Evolutionary conservation across 2,329 filamentous ascomycete species (phyloP), one percentile per base, ranked within the genome.

Genomic region (Stylonectria norvegica): DNA sequence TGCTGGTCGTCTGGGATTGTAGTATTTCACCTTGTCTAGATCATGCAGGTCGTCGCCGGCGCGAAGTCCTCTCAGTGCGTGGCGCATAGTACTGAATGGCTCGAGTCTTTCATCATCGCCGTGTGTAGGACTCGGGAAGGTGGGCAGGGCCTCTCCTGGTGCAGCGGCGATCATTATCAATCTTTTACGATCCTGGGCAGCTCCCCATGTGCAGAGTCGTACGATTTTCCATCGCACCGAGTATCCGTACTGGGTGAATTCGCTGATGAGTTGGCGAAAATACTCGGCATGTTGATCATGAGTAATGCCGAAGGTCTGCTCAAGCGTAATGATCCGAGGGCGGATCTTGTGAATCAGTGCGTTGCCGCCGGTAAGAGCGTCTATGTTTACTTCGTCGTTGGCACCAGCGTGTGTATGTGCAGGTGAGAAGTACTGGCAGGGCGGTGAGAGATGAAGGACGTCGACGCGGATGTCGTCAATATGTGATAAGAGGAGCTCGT

Each of bases 381-480:
- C 79, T 0, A 78, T 79, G 50, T 94, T 93, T 0, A 65, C 70
- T 1, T 86, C 83, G 47, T 94, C 86, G 17, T 84, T 74, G 1
- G 65, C 78, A 32, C 89, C 83, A 16, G 81, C 72, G 5, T 67
- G 67, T 0, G 86, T 90, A 43, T 94, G 83, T 0, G 82, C 84
- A 0, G 80, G 78, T 0, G 86, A 90, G 59, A 83, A 90, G 2
- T 75, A 79, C 50, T 91, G 86, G 40, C 89, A 94, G 0, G 88
- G 87, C 0, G 86, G 86, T 0, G 84, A 89, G 0, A 89, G 63
- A 48, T 94, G 88, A 0, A 87, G 64, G 2, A 91, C 67, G 50
- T 93, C 86, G 0, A 83, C 76, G 4, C 68, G 67, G 7, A 71
- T 55, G 7, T 37, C 48, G 3, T 61, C 56, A 0, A 63, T 49